Evolutionary conservation across 176 grass and related monocot genomes (phyloP).

Genomic region (Bromus sterilis): DNA sequence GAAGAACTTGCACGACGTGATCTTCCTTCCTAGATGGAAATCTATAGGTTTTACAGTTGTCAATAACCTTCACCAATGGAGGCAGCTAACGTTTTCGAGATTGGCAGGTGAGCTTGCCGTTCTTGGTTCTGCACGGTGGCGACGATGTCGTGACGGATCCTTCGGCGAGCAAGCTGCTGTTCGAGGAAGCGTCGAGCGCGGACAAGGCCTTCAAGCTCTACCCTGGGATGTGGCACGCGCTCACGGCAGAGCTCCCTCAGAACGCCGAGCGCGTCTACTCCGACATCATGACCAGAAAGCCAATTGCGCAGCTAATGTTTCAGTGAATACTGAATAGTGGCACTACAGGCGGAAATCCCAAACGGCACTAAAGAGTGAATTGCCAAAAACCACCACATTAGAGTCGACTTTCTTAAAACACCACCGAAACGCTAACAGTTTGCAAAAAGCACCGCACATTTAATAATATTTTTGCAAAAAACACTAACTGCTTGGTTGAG

Average conservation of each 20-base stretch:
- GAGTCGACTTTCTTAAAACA: no score
- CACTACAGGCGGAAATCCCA: no score
- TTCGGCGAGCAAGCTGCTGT: constrained; percentile 41
- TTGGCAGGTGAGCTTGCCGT: constrained; percentile 52
- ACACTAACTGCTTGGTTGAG: no score
- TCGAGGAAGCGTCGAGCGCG: constrained; percentile 44
- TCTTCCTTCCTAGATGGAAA: not conserved
- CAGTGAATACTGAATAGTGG: not conserved
- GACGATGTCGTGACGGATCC: constrained; percentile 53
- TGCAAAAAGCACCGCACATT: no score
- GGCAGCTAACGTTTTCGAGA: not conserved
- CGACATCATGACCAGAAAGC: constrained; percentile 44
- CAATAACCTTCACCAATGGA: not conserved
- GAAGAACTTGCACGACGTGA: constrained; percentile 55
- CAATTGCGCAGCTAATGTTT: not conserved
- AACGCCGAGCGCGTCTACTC: constrained; percentile 43
- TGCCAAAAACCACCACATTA: no score
- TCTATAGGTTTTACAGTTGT: no score
- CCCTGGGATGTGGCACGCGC: constrained; percentile 67
- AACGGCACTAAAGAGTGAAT: no score
- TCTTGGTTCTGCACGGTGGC: constrained; percentile 58
- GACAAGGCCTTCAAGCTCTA: constrained; percentile 77
- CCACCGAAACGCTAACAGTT: no score
- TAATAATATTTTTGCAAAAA: no score
- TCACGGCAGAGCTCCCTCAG: constrained; percentile 38